Evolutionary conservation across 2,329 filamentous ascomycete species (phyloP).

Genomic region (Penicillium sp.): DNA sequence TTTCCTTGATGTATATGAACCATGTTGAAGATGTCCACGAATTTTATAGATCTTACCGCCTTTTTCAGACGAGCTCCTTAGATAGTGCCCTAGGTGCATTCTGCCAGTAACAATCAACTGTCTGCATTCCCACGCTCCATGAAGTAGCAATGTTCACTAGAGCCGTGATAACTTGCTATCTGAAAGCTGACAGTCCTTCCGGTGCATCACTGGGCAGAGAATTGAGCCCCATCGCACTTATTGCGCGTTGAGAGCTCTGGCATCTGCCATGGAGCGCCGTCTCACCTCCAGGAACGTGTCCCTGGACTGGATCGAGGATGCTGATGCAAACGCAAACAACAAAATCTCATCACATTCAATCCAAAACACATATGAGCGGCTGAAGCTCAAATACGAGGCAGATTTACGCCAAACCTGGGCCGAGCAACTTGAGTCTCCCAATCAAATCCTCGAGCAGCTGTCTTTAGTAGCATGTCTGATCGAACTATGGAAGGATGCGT

Average conservation of each 20-base stretch:
- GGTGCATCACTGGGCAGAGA: neutral
- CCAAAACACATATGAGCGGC: slow-evolving; percentile 76
- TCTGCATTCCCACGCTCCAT: neutral
- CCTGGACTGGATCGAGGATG: slow-evolving; percentile 1
- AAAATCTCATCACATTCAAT: slow-evolving; percentile 74
- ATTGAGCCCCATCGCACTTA: neutral
- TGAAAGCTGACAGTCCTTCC: neutral
- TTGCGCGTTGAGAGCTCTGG: too few species aligned
- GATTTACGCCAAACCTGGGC: slow-evolving; percentile 74
- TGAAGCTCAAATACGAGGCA: slow-evolving; percentile 79
- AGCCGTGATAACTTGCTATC: neutral
- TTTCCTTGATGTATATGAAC: too few species aligned
- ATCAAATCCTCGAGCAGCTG: slow-evolving; percentile 95
- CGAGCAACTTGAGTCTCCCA: slow-evolving; percentile 81
- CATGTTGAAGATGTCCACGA: neutral
- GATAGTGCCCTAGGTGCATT: neutral
- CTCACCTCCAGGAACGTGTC: slow-evolving; percentile 3
- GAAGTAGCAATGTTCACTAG: neutral
- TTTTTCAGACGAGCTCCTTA: neutral
- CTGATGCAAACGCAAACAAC: slow-evolving; percentile 53
- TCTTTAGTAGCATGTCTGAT: slow-evolving; percentile 89
- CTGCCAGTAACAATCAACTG: neutral
- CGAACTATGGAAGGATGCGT: slow-evolving; percentile 88
- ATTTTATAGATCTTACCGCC: neutral
- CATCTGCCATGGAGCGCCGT: slow-evolving; percentile 2